phyloP scores from a whole-genome alignment of 495 filamentous ascomycete species.

The Neurospora sp. region DNA sequence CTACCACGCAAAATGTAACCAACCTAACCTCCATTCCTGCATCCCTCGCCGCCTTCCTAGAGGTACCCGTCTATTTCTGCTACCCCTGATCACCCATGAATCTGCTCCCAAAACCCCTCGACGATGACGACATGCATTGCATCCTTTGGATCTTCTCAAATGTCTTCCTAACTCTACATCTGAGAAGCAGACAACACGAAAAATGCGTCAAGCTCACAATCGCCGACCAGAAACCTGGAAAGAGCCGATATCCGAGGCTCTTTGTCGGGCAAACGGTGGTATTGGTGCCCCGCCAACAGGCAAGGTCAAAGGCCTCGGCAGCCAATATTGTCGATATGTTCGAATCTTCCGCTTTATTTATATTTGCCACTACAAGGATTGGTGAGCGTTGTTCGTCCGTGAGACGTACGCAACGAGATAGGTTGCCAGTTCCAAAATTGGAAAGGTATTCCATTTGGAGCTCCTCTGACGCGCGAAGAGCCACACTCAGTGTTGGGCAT shows the following conservation, averaged over 20 bases:
- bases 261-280: not conserved
- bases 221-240: not conserved
- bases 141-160: not conserved
- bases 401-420: not conserved
- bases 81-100: not conserved
- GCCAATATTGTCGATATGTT: not conserved
- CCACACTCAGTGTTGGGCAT: not conserved
- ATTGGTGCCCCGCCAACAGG: not conserved
- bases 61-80: not conserved
- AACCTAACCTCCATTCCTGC: not conserved
- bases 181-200: not conserved
- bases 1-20: not conserved
- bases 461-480: not conserved
- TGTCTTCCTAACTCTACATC: not conserved
- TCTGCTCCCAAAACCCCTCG: not conserved
- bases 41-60: not conserved
- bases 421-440: not conserved
- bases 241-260: not conserved
- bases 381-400: not conserved
- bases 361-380: not conserved
- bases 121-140: not conserved
- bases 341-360: not conserved
- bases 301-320: not conserved
- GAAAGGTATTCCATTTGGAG: not conserved
- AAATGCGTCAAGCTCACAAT: not conserved